Evolutionary conservation across 2,329 filamentous ascomycete species (phyloP).

Genomic region (Monosporascus sp.): DNA sequence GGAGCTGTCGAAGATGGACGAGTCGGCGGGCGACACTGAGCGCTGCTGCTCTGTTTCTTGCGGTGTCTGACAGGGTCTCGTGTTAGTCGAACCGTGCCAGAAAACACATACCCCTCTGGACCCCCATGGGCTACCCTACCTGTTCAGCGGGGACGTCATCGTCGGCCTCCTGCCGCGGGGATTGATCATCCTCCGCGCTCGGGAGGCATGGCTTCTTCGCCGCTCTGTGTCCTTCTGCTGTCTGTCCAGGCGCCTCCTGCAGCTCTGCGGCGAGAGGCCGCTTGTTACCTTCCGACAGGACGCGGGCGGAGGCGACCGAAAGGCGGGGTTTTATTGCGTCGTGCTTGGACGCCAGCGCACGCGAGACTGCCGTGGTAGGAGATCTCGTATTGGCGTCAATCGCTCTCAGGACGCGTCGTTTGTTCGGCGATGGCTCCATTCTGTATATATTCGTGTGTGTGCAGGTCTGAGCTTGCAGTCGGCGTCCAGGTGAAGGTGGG

Average conservation of each 20-base stretch:
- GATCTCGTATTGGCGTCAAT: constrained; percentile 24
- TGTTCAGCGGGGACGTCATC: not conserved
- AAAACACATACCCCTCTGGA: too few species aligned
- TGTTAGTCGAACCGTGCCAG: too few species aligned
- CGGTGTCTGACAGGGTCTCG: not conserved
- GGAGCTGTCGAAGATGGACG: constrained; percentile 47
- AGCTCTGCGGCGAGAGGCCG: constrained; percentile 8
- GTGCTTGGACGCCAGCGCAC: constrained; percentile 11
- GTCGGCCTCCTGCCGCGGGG: constrained; percentile 1
- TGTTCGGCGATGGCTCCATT: constrained; percentile 24
- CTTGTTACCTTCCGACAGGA: constrained; percentile 7
- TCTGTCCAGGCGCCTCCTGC: constrained; percentile 4
- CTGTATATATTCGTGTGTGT: not conserved
- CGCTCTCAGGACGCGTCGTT: constrained; percentile 24
- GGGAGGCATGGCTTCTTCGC: constrained; percentile 19
- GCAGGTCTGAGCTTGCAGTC: not conserved
- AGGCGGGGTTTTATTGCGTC: constrained; percentile 8
- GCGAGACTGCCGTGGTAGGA: constrained; percentile 6
- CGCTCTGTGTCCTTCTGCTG: constrained; percentile 3
- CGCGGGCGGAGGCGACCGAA: constrained; percentile 1
- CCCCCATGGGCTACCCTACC: too few species aligned
- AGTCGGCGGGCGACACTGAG: constrained; percentile 35
- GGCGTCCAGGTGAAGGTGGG: too few species aligned
- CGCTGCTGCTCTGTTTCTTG: constrained; percentile 10
- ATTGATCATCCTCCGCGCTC: constrained; percentile 1